Conservation (phyloP, 257 asterid genomes). For the Solanum dulcamara region DNA sequence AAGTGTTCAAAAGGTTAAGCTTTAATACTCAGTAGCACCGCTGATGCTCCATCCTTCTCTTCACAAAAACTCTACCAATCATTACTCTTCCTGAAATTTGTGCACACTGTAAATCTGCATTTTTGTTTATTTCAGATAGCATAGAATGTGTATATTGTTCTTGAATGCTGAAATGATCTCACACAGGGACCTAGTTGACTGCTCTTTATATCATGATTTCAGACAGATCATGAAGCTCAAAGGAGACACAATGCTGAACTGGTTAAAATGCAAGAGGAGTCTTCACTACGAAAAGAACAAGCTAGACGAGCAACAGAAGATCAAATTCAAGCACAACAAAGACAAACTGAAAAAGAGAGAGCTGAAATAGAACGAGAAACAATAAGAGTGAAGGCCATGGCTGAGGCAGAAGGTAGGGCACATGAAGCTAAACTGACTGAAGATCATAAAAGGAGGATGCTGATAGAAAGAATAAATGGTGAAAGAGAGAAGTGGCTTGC, state of each 20-base stretch:
- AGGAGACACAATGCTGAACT: conserved; percentile 70
- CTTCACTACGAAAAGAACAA: conserved; percentile 76
- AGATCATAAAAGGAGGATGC: conserved; percentile 83
- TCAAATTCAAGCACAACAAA: conserved; percentile 88
- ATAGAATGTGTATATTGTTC: background rate
- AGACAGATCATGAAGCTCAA: conserved; percentile 91
- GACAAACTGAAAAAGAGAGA: conserved; percentile 91
- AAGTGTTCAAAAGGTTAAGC: background rate
- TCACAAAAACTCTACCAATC: background rate
- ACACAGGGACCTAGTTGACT: background rate
- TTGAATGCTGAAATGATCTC: conserved; percentile 1
- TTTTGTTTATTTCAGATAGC: background rate
- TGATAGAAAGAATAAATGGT: conserved; percentile 64
- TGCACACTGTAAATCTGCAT: background rate
- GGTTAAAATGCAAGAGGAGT: conserved; percentile 93
- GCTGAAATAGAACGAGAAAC: conserved; percentile 91
- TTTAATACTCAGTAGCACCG: background rate
- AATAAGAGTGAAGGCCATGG: conserved; percentile 77
- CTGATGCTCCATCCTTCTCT: background rate
- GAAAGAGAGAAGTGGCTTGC: conserved; percentile 99
- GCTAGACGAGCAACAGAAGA: conserved; percentile 92
- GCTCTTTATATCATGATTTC: conserved; percentile 15
- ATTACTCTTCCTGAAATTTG: background rate
- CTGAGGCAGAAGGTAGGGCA: conserved; percentile 93
- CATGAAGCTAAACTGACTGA: conserved; percentile 90